Evolutionary conservation across 768 basidiomycete genomes (phyloP), one percentile per base, ranked within the genome.

Genomic region (Kwoniella shandongensis): DNA sequence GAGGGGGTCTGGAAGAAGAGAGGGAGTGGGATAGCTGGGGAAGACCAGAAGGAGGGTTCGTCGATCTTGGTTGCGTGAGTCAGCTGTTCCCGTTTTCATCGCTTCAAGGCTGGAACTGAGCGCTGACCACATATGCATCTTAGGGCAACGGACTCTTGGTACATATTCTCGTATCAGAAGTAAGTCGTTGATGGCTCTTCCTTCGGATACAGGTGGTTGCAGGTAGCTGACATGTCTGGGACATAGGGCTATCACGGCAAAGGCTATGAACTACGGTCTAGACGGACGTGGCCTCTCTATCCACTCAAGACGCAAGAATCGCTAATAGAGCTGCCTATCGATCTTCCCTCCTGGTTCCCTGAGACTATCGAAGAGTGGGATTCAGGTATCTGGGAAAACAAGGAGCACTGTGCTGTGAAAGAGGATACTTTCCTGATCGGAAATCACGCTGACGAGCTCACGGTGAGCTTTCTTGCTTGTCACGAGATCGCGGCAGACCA

Each of bases 371-470:
- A 70, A 1, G 64, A 73, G 36, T 74, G 75, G 73, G 45, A 59
- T 18, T 47, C 54, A 18, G 70, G 66, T 3, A 23, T 13, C 2
- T 72, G 75, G 73, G 22, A 29, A 15, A 62, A 63, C 1, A 57
- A 60, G 50, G 60, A 60, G 4, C 40, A 50, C 2, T 66, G 78
- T 25, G 73, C 74, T 46, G 72, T 84, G 48, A 69, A 68, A 7
- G 78, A 79, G 0, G 84, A 81, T 0, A 77, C 80, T 2, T 98
- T 96, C 77, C 77, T 98, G 55, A 88, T 98, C 47, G 91, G 89
- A 8, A 97, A 97, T 78, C 94, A 98, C 75, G 88, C 93, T 0
- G 94, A 98, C 78, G 94, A 98, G 66, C 80, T 98, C 17, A 93
- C 93, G 12, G 76, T 77, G 30, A 57, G 74, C 46, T 22, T 5